phyloP scores from a whole-genome alignment of 371 early-diverging fungal genomes.

The Mucor plumbeus region DNA sequence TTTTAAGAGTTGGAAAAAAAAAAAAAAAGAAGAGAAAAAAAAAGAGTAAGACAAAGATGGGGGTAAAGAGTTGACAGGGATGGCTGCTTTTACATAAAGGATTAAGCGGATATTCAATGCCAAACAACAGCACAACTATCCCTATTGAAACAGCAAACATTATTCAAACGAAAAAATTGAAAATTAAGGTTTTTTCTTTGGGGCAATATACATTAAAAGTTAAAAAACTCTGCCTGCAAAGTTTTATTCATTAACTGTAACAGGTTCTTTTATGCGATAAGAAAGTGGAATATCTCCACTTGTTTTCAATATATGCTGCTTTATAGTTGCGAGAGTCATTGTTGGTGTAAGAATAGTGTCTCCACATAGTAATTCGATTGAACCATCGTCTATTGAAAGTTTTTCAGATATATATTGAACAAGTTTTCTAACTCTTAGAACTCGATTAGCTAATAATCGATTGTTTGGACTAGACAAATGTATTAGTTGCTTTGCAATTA shows the following conservation, averaged over 20 bases:
- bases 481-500: not conserved
- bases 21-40: constrained; percentile 6
- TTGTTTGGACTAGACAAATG: constrained; percentile 55
- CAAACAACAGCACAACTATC: not conserved
- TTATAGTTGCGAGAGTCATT: constrained; percentile 85
- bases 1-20: not conserved
- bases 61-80: constrained; percentile 17
- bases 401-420: constrained; percentile 83
- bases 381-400: constrained; percentile 42
- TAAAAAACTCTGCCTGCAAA: constrained; percentile 25
- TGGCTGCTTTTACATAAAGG: not conserved
- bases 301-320: constrained; percentile 83
- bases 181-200: no score
- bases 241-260: not conserved
- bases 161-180: no score
- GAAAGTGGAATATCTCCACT: constrained; percentile 77
- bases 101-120: constrained; percentile 3
- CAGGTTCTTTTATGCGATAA: constrained; percentile 56
- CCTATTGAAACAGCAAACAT: no score
- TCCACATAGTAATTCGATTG: constrained; percentile 76
- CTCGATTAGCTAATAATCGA: constrained; percentile 83
- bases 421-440: constrained; percentile 87
- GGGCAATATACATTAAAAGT: not conserved
- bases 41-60: not conserved
- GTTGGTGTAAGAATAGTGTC: constrained; percentile 75